phyloP scores from a whole-genome alignment of 768 basidiomycete genomes.

The Solioccasus polychromus region DNA sequence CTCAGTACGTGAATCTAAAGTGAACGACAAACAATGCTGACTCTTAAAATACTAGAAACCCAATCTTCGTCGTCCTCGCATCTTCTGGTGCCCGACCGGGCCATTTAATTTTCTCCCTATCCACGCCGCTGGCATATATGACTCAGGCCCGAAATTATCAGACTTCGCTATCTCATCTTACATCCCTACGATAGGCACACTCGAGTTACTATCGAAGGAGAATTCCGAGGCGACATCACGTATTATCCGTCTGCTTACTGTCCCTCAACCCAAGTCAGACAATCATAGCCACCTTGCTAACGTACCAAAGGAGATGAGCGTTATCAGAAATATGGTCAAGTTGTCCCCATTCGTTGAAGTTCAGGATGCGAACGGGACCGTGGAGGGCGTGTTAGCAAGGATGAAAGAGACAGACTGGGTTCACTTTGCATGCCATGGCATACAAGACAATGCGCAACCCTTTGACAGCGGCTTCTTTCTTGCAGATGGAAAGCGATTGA shows the following conservation, averaged over 20 bases:
- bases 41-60: too few species aligned
- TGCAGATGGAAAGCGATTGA: not conserved
- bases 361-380: not conserved
- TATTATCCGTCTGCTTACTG: constrained; percentile 4
- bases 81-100: too few species aligned
- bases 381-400: not conserved
- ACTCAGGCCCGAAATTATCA: not conserved
- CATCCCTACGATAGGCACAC: constrained; percentile 22
- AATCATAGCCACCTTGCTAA: not conserved
- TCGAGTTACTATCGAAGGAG: constrained; percentile 4
- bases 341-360: not conserved
- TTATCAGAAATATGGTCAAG: not conserved
- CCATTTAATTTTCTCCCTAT: constrained; percentile 1
- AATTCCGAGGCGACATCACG: not conserved
- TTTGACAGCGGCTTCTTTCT: constrained; percentile 20
- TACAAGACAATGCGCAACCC: constrained; percentile 18
- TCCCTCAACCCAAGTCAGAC: constrained; percentile 13
- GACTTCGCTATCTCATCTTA: constrained; percentile 21
- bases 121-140: constrained; percentile 1
- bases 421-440: constrained; percentile 34
- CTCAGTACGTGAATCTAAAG: not conserved
- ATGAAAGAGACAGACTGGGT: constrained; percentile 8
- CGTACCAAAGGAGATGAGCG: constrained; percentile 17
- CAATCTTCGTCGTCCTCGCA: not conserved
- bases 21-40: not conserved